Evolutionary conservation across 1,139 yeast genomes (phyloP), one percentile per base, ranked within the genome.

Genomic region (Blastobotrys elegans): DNA sequence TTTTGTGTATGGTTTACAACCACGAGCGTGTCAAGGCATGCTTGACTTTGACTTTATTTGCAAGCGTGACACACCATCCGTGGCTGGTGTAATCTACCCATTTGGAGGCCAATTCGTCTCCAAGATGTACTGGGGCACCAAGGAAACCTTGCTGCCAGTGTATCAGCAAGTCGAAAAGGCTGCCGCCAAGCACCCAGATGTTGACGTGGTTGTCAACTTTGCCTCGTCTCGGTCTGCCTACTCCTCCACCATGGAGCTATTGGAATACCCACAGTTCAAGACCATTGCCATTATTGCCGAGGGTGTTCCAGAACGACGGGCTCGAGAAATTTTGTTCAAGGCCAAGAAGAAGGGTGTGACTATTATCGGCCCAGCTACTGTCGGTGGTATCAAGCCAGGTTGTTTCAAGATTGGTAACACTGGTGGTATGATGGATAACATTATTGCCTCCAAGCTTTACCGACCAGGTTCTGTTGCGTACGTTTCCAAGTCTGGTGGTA

Each of bases 361-460:
- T 58, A 71, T 71, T 61, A 71, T 71, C 55, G 75, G 75, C 21
- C 75, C 75, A 27, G 75, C 75, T 40, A 72, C 75, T 37, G 76
- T 72, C 45, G 75, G 75, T 47, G 76, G 76, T 31, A 72, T 71
- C 67, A 71, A 72, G 66, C 75, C 75, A 30, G 75, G 75, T 47
- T 69, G 74, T 61, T 71, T 71, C 69, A 71, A 71, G 65, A 69
- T 72, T 54, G 75, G 75, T 45, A 71, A 71, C 70, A 72, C 75
- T 44, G 75, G 76, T 47, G 75, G 75, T 53, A 72, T 71, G 76
- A 71, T 71, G 75, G 75, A 71, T 60, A 71, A 71, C 67, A 71
- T 71, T 50, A 74, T 72, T 35, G 73, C 75, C 26, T 70, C 75
- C 52, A 71, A 72, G 66, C 69, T 71, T 39, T 72, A 71, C 66